Evolutionary conservation across 331 rosid genomes (phyloP), one percentile per base, ranked within the genome.

Genomic region (Quercus lobata): DNA sequence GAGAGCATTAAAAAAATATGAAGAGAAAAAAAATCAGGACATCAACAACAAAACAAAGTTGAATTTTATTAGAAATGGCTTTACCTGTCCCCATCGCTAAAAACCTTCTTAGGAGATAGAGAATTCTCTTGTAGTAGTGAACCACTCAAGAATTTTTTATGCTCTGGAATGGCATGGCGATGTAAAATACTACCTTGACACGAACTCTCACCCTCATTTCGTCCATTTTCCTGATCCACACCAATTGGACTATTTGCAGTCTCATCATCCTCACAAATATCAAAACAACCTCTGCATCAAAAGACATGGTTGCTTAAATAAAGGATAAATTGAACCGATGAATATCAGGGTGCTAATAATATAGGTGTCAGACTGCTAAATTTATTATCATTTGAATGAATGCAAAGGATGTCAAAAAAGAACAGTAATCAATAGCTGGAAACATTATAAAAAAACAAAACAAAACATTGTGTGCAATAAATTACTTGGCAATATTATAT

Each of bases 211-310:
- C 79, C 89, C 79, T 85, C 86, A 56, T 54, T 76, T 85, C 88
- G 87, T 78, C 94, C 98, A 90, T 86, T 84, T 83, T 89, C 95
- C 65, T 68, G 85, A 81, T 78, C 85, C 66, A 69, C 72, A 75
- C 80, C 85, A 80, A 75, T 84, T 37, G 90, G 90, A 85, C 92
- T 89, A 77, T 79, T 86, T 24, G 83, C 79, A 86, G 80, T 91
- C 71, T 27, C 87, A 79, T 89, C 97, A 44, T 90, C 92, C 82
- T 93, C 97, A 71, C 84, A 58, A 46, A 92, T 75, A 88, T 96
- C 99, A 86, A 96, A 96, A 85, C 98, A 96, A 84, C 93, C 94
- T 89, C 99, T 96, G 97, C 89, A 85, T 72, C 29, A 63, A 61
- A 77, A 61, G 74, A 49, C 25, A 24, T 2, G 25, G 22, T 34